Conservation (phyloP, 257 asterid species). For the Solanum dulcamara region DNA sequence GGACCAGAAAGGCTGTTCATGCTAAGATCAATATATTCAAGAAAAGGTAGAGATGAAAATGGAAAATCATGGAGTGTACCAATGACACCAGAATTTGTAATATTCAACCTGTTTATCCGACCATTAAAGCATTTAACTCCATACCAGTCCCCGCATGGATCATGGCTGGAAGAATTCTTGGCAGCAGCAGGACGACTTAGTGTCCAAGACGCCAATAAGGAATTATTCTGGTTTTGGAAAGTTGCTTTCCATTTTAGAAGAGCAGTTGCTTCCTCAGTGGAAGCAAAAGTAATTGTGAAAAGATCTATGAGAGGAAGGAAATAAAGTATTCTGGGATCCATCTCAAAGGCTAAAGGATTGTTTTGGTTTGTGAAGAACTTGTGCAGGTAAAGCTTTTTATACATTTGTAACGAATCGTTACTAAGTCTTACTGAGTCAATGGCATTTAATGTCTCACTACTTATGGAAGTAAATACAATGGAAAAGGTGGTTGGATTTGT, state of each 20-base stretch:
- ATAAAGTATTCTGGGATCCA: neutral
- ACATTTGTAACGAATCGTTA: neutral
- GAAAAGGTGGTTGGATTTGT: neutral
- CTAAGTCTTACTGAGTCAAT: neutral
- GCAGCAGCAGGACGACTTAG: neutral
- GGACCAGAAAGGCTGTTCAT: neutral
- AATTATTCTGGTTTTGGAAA: neutral
- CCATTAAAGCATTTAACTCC: constrained; percentile 4
- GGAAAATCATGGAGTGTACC: constrained; percentile 12
- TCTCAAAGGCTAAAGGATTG: neutral
- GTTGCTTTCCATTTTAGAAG: constrained; percentile 10
- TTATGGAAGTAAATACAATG: neutral
- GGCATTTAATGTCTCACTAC: neutral
- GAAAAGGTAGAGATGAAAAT: constrained; percentile 10
- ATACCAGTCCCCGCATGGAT: constrained; percentile 11
- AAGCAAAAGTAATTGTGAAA: neutral
- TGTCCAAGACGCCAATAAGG: constrained; percentile 4
- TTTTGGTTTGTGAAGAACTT: neutral
- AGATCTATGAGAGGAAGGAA: neutral
- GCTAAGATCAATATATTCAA: constrained; percentile 9
- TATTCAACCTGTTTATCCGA: constrained; percentile 1
- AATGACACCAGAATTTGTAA: neutral
- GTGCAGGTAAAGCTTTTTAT: neutral
- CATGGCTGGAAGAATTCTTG: neutral
- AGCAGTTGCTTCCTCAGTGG: constrained; percentile 2